These are phyloP conservation scores for Phaeosphaeria sp. DNA, from an alignment of 2,329 filamentous ascomycete genomes.

Conservation along the genomic window DNA sequence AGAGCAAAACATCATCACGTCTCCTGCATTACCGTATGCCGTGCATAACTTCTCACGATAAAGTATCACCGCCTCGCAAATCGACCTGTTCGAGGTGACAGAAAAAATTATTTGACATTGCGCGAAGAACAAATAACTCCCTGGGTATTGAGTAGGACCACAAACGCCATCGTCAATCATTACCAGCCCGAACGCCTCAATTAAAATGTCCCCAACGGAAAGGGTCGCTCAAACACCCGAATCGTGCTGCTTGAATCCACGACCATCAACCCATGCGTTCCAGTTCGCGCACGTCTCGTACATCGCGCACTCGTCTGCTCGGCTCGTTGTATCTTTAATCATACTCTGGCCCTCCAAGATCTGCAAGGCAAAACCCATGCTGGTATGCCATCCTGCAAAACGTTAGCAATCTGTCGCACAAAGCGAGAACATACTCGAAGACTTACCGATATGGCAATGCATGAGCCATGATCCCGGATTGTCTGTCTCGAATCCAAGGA, in stretches of 20 bases:
- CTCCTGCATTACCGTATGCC: too few species aligned
- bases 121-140: neutral
- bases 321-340: slow-evolving; percentile 16
- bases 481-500: slow-evolving; percentile 59
- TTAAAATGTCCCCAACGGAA: neutral
- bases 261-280: slow-evolving; percentile 23
- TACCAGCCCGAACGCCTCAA: neutral
- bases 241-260: slow-evolving; percentile 26
- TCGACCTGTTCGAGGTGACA: too few species aligned
- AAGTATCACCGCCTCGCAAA: too few species aligned
- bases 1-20: too few species aligned
- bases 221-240: slow-evolving; percentile 23
- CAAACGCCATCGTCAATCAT: neutral
- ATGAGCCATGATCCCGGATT: slow-evolving; percentile 57
- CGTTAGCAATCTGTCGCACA: neutral
- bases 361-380: slow-evolving; percentile 54
- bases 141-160: neutral
- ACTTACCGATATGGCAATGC: slow-evolving; percentile 38
- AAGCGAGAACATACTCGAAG: neutral
- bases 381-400: slow-evolving; percentile 50
- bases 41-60: too few species aligned
- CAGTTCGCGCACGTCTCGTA: slow-evolving; percentile 27
- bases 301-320: slow-evolving; percentile 16
- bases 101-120: too few species aligned
- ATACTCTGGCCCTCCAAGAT: slow-evolving; percentile 51